Evolutionary conservation across 768 basidiomycete genomes (phyloP).

Genomic region (Suillus clintonianus): DNA sequence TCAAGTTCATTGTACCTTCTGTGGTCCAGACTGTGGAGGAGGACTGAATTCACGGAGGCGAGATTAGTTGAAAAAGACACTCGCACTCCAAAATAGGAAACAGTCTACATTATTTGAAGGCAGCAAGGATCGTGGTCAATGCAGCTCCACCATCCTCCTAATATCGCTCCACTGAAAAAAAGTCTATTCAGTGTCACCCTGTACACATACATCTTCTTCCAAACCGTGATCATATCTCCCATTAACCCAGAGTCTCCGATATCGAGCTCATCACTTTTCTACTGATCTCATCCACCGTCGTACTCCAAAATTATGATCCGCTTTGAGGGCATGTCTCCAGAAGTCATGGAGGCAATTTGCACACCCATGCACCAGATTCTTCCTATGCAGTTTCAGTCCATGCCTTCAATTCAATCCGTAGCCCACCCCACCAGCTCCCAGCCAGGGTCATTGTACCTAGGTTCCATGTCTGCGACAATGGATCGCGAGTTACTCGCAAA

Average conservation of each 20-base stretch:
- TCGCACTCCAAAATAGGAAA: slow-evolving; percentile 24
- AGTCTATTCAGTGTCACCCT: neutral
- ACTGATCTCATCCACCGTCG: neutral
- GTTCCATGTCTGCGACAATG: slow-evolving; percentile 61
- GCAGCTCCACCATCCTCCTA: slow-evolving; percentile 13
- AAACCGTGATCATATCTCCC: slow-evolving; percentile 1
- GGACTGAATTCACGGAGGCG: neutral
- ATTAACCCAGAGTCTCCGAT: slow-evolving; percentile 7
- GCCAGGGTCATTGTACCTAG: slow-evolving; percentile 65
- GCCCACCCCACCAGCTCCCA: slow-evolving; percentile 12
- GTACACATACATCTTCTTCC: neutral
- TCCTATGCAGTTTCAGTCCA: slow-evolving; percentile 32
- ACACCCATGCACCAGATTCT: slow-evolving; percentile 82
- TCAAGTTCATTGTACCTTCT: slow-evolving; percentile 11
- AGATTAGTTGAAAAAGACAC: neutral
- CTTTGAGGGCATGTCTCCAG: slow-evolving; percentile 72
- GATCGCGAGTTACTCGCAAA: slow-evolving; percentile 53
- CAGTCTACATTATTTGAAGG: slow-evolving; percentile 30
- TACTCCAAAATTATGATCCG: slow-evolving; percentile 59
- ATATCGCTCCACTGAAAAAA: neutral
- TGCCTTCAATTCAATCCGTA: slow-evolving; percentile 21
- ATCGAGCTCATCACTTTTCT: slow-evolving; percentile 1
- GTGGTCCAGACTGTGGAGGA: neutral
- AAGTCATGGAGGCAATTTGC: slow-evolving; percentile 83
- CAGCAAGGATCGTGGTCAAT: neutral